Conservation (phyloP, 192 early-diverging fungal species). For the Pilobolus umbonatus region DNA sequence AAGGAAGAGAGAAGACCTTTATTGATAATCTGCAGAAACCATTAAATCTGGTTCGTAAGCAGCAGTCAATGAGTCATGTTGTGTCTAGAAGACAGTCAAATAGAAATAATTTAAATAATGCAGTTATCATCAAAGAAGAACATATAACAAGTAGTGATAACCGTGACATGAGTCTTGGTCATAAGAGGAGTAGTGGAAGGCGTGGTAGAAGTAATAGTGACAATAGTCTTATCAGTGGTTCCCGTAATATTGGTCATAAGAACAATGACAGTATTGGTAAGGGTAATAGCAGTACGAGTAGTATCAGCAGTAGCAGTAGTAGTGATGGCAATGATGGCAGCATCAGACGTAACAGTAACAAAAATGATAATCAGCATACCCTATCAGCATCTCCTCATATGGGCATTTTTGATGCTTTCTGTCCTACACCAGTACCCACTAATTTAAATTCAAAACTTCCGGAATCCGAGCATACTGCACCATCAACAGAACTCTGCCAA, state of each 20-base stretch:
- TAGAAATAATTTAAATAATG: too few relatives aligned
- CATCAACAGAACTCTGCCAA: background rate
- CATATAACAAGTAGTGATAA: too few relatives aligned
- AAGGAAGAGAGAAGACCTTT: constrained; percentile 22
- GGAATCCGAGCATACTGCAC: background rate
- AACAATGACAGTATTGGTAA: too few relatives aligned
- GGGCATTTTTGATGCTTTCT: background rate
- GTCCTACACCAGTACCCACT: background rate
- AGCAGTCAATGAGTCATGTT: background rate
- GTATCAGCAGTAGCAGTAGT: too few relatives aligned
- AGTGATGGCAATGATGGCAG: background rate
- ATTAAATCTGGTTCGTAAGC: constrained; percentile 11
- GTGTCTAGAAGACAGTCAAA: too few relatives aligned
- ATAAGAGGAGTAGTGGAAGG: too few relatives aligned
- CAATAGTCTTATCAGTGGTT: background rate
- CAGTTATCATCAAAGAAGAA: too few relatives aligned
- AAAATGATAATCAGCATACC: background rate
- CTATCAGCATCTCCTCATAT: background rate
- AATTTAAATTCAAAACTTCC: background rate
- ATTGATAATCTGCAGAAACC: constrained; percentile 29
- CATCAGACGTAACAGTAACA: background rate
- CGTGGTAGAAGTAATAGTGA: too few relatives aligned
- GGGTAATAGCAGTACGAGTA: too few relatives aligned
- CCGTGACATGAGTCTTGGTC: too few relatives aligned
- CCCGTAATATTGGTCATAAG: too few relatives aligned